phyloP scores from a whole-genome alignment of 139 green algal species.

The Picochlorum sp. region DNA sequence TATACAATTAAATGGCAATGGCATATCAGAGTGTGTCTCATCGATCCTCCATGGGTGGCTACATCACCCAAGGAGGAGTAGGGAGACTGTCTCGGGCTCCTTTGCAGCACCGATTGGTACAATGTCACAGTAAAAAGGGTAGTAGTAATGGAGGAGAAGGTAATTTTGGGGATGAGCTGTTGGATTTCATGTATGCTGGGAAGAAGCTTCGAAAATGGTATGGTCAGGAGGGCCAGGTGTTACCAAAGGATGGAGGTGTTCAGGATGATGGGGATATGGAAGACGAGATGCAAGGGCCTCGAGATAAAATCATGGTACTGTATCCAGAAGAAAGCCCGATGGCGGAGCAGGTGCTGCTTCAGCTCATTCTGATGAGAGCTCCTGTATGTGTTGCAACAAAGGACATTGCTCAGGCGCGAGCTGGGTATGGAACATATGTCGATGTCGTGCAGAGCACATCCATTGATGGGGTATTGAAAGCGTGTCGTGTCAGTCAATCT shows the following conservation, averaged over 20 bases:
- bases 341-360: constrained; percentile 31
- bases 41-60: too few relatives aligned
- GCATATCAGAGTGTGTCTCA: too few relatives aligned
- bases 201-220: constrained; percentile 32
- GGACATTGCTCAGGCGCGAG: constrained; percentile 8
- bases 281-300: constrained; percentile 6
- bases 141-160: not conserved
- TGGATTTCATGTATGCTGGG: constrained; percentile 34
- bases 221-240: constrained; percentile 24
- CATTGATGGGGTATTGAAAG: not conserved
- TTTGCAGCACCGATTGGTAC: too few relatives aligned
- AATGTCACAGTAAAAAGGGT: not conserved
- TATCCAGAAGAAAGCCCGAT: constrained; percentile 20
- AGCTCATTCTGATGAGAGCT: constrained; percentile 25
- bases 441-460: constrained; percentile 13
- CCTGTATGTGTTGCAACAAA: constrained; percentile 13
- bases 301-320: constrained; percentile 21
- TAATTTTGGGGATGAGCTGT: constrained; percentile 27
- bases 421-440: constrained; percentile 22
- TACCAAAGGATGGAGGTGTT: constrained; percentile 8
- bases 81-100: too few relatives aligned
- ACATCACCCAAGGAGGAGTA: too few relatives aligned
- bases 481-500: constrained; percentile 10
- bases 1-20: too few relatives aligned
- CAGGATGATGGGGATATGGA: constrained; percentile 1